Percentiles rank a stretch among this genome's conserved stretches.
Conservation (phyloP, 495 filamentous ascomycete species). For the Talaromyces nanjingensis region DNA sequence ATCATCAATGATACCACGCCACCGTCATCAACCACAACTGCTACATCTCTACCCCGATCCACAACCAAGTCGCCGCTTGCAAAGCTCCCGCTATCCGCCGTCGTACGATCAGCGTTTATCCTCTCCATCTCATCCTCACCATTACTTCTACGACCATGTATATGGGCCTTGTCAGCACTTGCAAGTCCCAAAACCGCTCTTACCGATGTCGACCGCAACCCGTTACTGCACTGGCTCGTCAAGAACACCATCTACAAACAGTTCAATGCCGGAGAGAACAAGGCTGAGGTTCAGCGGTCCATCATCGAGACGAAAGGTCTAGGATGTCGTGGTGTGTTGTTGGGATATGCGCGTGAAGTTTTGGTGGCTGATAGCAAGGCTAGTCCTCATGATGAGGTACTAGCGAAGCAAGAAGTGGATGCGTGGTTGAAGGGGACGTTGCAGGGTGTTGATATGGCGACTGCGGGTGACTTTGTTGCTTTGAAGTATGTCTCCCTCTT, state of each 20-base stretch:
- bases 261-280: conserved; percentile 45
- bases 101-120: conserved; percentile 74
- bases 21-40: background rate
- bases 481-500: conserved; percentile 54
- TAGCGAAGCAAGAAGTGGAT: conserved; percentile 51
- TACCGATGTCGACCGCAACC: conserved; percentile 40
- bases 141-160: conserved; percentile 61
- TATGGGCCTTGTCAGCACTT: conserved; percentile 60
- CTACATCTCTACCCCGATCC: background rate
- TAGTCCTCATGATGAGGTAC: conserved; percentile 25
- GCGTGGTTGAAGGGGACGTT: conserved; percentile 70
- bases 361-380: conserved; percentile 31
- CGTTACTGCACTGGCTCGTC: conserved; percentile 33
- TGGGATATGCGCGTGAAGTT: conserved; percentile 43
- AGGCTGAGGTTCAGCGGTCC: conserved; percentile 35
- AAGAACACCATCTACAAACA: conserved; percentile 46
- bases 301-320: conserved; percentile 37
- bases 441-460: conserved; percentile 67
- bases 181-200: conserved; percentile 57
- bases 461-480: conserved; percentile 75
- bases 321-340: conserved; percentile 40
- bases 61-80: conserved; percentile 47
- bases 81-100: conserved; percentile 61
- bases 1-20: background rate
- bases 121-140: conserved; percentile 75